Evolutionary conservation across 805 yeast species (phyloP).

Genomic region (Kluyveromyces wickerhamii): DNA sequence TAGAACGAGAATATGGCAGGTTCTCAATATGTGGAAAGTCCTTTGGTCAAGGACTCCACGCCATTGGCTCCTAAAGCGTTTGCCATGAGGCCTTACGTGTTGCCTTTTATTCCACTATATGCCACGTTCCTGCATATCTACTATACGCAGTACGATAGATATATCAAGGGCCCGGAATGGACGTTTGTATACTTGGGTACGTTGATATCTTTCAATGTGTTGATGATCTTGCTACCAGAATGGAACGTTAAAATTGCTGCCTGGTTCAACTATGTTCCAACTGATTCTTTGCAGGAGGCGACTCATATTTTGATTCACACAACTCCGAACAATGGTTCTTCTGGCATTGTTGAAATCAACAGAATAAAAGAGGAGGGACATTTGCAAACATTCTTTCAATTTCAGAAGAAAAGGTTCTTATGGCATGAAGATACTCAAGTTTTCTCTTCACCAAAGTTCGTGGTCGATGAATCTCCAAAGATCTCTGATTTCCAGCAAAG

Average conservation of each 20-base stretch:
- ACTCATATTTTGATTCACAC: constrained; percentile 69
- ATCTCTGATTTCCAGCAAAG: constrained; percentile 48
- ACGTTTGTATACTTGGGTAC: constrained; percentile 81
- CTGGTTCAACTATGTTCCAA: constrained; percentile 57
- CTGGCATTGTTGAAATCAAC: constrained; percentile 63
- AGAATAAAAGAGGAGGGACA: constrained; percentile 50
- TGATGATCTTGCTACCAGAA: constrained; percentile 84
- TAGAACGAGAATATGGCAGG: background rate
- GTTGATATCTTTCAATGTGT: constrained; percentile 60
- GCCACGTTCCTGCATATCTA: constrained; percentile 67
- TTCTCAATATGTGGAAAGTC: constrained; percentile 47
- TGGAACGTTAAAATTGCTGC: constrained; percentile 77
- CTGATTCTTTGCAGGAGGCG: constrained; percentile 51
- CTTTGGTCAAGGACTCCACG: constrained; percentile 63
- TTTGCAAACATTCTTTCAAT: constrained; percentile 61
- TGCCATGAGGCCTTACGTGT: constrained; percentile 62
- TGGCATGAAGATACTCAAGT: constrained; percentile 44
- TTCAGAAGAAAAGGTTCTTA: constrained; percentile 88
- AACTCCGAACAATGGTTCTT: constrained; percentile 76
- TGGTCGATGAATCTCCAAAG: constrained; percentile 48
- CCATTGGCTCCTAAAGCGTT: constrained; percentile 62
- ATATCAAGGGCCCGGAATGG: constrained; percentile 91
- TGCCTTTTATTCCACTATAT: constrained; percentile 74
- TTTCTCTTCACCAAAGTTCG: constrained; percentile 77
- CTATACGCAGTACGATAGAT: constrained; percentile 60